A percentile compares a stretch with the other conserved stretches of the same genome.
Conservation (phyloP, 2,329 filamentous ascomycete species). For the Penicillium concentricum region DNA sequence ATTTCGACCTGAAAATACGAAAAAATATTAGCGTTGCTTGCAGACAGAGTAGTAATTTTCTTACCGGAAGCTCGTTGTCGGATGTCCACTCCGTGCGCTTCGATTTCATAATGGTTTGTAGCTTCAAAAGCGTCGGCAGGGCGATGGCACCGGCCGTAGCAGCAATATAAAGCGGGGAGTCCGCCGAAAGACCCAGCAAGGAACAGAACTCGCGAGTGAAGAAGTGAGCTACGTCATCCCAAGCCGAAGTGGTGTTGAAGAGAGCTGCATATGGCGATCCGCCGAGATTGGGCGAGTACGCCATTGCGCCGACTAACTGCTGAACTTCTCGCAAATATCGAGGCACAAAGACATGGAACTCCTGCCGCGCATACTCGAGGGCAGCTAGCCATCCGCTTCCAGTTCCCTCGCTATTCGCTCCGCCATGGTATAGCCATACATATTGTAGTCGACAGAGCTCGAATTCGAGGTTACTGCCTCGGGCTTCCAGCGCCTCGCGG, state of each 20-base stretch:
- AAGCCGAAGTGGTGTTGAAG: constrained; percentile 73
- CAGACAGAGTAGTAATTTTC: constrained; percentile 48
- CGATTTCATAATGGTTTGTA: constrained; percentile 80
- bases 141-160: constrained; percentile 91
- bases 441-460: constrained; percentile 89
- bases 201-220: constrained; percentile 96
- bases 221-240: constrained; percentile 78
- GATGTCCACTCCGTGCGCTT: constrained; percentile 95
- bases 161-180: constrained; percentile 89
- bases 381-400: constrained; percentile 51
- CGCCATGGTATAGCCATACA: constrained; percentile 78
- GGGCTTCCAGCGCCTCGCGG: constrained; percentile 67
- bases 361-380: constrained; percentile 69
- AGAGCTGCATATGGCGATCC: constrained; percentile 75
- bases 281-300: constrained; percentile 71
- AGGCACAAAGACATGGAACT: constrained; percentile 72
- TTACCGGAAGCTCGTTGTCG: constrained; percentile 81
- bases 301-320: constrained; percentile 76
- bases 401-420: constrained; percentile 53
- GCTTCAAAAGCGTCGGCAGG: constrained; percentile 82
- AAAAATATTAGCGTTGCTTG: constrained; percentile 3
- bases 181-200: constrained; percentile 81
- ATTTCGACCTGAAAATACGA: constrained; percentile 58
- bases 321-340: constrained; percentile 78
- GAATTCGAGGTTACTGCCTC: constrained; percentile 92